These are phyloP conservation scores for Silene latifolia DNA, from an alignment of 148 eudicot genomes.

Conservation along the genomic window DNA sequence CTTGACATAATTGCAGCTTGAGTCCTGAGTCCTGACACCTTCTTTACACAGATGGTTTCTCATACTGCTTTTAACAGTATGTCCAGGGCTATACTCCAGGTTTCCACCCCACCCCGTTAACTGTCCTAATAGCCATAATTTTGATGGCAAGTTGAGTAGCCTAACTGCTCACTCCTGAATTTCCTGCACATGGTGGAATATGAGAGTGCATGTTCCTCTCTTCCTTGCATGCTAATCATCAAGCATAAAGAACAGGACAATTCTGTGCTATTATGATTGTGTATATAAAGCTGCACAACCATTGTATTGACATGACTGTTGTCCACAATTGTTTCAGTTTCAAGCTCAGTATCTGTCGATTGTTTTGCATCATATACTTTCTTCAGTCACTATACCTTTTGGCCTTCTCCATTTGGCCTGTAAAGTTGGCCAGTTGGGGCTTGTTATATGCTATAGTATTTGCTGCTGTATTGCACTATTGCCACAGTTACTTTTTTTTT, in stretches of 20 bases:
- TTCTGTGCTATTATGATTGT: background rate
- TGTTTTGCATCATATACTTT: background rate
- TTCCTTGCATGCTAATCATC: background rate
- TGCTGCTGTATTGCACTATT: slow-evolving; percentile 2
- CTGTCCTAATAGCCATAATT: background rate
- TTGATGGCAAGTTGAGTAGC: background rate
- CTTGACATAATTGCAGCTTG: background rate
- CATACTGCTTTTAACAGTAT: background rate
- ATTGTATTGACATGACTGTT: background rate
- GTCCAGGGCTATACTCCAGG: background rate
- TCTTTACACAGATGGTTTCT: background rate
- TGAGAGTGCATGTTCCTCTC: background rate
- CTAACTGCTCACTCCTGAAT: background rate
- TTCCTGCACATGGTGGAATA: background rate
- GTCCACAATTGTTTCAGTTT: background rate
- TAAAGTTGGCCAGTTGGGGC: background rate
- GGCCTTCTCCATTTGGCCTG: background rate
- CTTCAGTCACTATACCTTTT: background rate
- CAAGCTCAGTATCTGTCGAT: background rate
- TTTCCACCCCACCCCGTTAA: background rate
- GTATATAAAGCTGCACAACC: background rate
- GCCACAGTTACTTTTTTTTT: background rate
- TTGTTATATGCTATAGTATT: background rate
- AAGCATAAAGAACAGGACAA: background rate
- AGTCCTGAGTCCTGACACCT: background rate